Base-by-base conservation (phyloP, 257 asterid species). In the Solanum arcanum region DNA sequence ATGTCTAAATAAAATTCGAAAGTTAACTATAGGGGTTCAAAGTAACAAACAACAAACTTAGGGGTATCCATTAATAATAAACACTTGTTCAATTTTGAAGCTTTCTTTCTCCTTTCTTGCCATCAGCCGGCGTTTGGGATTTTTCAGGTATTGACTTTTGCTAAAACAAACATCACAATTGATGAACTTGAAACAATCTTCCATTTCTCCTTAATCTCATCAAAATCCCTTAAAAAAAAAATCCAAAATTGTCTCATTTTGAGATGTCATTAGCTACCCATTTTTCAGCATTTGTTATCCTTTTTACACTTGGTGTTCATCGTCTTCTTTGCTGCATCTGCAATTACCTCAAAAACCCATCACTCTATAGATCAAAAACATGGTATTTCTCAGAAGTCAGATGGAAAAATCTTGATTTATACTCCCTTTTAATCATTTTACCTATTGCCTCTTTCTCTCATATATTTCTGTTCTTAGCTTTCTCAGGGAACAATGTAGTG, bases 301-400 rank as follows among this genome's bases (percentile, higher is more conserved):
- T 96, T 69, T 88, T 90, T 37, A 94, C 98, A 16, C 46, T 95
- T 5, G 98, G 98, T 64, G 76, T 91, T 83, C 98, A 94, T 90
- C 96, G 99, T 84, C 92, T 94, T 13, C 31, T 91, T 31, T 90
- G 90, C 86, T 95, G 98, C 29, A 82, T 78, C 69, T 92, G 95
- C 84, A 92, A 94, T 86, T 95, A 93, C 44, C 94, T 94, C 52
- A 91, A 88, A n/a, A 92, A 91, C 91, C 98, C 98, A 80, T 92
- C 97, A 86, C 89, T 91, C 80, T 92, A 89, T 89, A 88, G 92
- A 91, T 95, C 98, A 89, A 93, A 89, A 89, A 68, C 90, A 33
- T 96, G 98, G 99, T 92, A 94, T 87, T 93, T 96, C 88, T 90
- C 98, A 6, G 95, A 94, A 69, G 90, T 93, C 89, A 96, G 91